Evolutionary conservation across 2,329 filamentous ascomycete species (phyloP).

Genomic region (Colletotrichum sidae): DNA sequence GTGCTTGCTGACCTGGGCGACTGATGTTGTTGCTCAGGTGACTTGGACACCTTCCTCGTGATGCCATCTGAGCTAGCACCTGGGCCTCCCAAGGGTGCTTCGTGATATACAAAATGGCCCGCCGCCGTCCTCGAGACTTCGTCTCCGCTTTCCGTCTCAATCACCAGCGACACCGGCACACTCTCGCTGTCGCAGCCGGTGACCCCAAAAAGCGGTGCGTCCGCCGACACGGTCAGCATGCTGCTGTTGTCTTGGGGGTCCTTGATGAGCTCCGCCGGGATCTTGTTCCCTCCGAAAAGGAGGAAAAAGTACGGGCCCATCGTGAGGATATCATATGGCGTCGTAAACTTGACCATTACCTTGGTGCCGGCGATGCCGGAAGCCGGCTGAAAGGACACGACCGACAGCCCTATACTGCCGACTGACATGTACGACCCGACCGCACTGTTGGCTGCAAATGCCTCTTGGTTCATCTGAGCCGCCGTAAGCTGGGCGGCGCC

Average conservation of each 20-base stretch:
- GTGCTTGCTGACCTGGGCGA: slow-evolving; percentile 44
- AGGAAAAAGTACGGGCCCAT: slow-evolving; percentile 73
- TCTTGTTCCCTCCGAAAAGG: slow-evolving; percentile 81
- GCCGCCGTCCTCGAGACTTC: slow-evolving; percentile 62
- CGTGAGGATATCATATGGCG: slow-evolving; percentile 76
- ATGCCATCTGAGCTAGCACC: slow-evolving; percentile 52
- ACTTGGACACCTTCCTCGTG: slow-evolving; percentile 54
- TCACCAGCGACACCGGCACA: slow-evolving; percentile 66
- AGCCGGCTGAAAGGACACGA: slow-evolving; percentile 77
- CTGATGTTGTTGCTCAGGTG: slow-evolving; percentile 60
- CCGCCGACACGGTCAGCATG: slow-evolving; percentile 77
- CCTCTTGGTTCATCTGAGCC: slow-evolving; percentile 65
- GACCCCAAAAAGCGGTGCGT: slow-evolving; percentile 72
- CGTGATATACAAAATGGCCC: slow-evolving; percentile 59
- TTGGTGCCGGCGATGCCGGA: slow-evolving; percentile 77
- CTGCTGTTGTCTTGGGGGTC: slow-evolving; percentile 67
- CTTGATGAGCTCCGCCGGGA: slow-evolving; percentile 73
- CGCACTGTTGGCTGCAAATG: slow-evolving; percentile 70
- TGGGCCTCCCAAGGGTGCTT: slow-evolving; percentile 45
- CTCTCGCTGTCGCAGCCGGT: slow-evolving; percentile 61
- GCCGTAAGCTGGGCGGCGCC: slow-evolving; percentile 57
- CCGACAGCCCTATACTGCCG: slow-evolving; percentile 55
- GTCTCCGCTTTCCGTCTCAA: slow-evolving; percentile 64
- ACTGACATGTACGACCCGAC: slow-evolving; percentile 75
- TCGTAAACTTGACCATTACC: slow-evolving; percentile 79